Conservation (phyloP, 75 land plant species). For the Gnetum montanum region DNA sequence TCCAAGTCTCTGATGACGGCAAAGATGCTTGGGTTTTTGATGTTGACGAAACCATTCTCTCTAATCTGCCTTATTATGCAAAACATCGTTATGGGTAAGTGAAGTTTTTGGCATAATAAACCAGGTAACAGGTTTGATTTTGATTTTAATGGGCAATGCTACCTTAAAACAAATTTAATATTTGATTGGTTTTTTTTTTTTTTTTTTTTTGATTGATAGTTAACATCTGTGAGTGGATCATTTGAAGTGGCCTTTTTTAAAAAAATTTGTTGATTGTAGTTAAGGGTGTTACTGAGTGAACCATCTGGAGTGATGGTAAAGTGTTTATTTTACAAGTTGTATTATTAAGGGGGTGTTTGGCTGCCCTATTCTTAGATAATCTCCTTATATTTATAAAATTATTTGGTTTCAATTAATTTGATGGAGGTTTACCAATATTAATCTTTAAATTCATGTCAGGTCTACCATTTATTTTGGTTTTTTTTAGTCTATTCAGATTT, state of each 20-base stretch:
- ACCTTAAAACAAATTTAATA: neutral
- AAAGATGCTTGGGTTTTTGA: constrained; percentile 68
- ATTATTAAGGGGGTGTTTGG: too few relatives aligned
- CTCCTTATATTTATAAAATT: too few relatives aligned
- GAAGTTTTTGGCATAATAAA: neutral
- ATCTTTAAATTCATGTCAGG: too few relatives aligned
- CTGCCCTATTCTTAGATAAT: too few relatives aligned
- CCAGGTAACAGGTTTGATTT: neutral
- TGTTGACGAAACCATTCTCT: constrained; percentile 66
- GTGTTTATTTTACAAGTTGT: too few relatives aligned
- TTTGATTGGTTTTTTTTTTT: neutral
- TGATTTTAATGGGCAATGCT: neutral
- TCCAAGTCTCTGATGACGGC: constrained; percentile 35
- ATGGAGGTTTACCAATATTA: too few relatives aligned
- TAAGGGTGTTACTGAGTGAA: too few relatives aligned
- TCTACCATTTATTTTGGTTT: too few relatives aligned
- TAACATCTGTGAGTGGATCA: neutral
- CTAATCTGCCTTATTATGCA: constrained; percentile 59
- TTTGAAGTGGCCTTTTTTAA: neutral
- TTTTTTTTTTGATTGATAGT: neutral
- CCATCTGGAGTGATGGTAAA: too few relatives aligned
- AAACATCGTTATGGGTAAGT: constrained; percentile 51
- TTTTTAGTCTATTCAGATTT: too few relatives aligned
- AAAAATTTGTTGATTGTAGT: neutral
- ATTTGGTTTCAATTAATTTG: too few relatives aligned